A percentile compares a stretch with the other conserved stretches of the same genome.
phyloP scores from a whole-genome alignment of 2,329 filamentous ascomycete species.

The Fragosphaeria purpurea region DNA sequence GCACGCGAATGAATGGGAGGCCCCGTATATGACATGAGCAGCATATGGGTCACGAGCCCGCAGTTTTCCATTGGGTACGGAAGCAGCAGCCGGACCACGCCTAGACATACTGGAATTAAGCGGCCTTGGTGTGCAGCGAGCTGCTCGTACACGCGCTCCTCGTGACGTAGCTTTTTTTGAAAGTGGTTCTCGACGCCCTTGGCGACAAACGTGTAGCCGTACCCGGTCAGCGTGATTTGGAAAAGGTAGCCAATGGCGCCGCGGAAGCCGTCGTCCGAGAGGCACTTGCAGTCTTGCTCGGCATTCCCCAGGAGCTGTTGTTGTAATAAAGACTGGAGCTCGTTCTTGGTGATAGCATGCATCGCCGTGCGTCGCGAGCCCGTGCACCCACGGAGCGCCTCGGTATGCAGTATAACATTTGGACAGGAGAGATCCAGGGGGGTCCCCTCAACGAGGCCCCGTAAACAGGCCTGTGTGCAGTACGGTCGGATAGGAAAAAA shows the following conservation, averaged over 20 bases:
- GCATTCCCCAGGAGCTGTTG: neutral
- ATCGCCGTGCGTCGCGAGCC: too few relatives aligned
- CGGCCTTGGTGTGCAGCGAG: constrained; percentile 7
- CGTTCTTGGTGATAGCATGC: constrained; percentile 3
- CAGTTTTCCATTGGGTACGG: constrained; percentile 7
- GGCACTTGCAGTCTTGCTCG: constrained; percentile 2
- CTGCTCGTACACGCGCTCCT: constrained; percentile 4
- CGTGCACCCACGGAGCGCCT: neutral
- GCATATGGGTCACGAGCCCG: constrained; percentile 10
- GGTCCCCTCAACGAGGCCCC: neutral
- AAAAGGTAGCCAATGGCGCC: constrained; percentile 9
- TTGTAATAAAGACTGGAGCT: neutral
- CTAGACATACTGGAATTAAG: constrained; percentile 10
- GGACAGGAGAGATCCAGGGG: neutral
- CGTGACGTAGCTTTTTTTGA: constrained; percentile 2
- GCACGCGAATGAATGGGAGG: neutral
- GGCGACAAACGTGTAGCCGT: constrained; percentile 12
- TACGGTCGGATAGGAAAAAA: constrained; percentile 8
- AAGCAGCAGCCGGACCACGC: constrained; percentile 4
- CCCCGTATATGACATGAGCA: constrained; percentile 14
- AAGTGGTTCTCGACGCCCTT: constrained; percentile 7
- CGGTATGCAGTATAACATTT: neutral
- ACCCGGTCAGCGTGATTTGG: constrained; percentile 9
- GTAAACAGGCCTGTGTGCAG: constrained; percentile 1
- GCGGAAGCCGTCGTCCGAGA: neutral